These are phyloP conservation scores for Brassica napus DNA, from an alignment of 345 rosid species.

Conservation along the genomic window Da-Ae NC_063438.1:3856501-3857000, in stretches of 20 bases:
- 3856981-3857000: slow-evolving; percentile 99
- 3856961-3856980: slow-evolving; percentile 93
- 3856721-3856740: background rate
- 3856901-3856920: background rate
- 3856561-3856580: slow-evolving; percentile 70
- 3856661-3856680: slow-evolving; percentile 96
- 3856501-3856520: background rate
- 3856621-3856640: slow-evolving; percentile 97
- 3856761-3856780: slow-evolving; percentile 61
- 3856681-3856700: slow-evolving; percentile 87
- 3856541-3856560: slow-evolving; percentile 34
- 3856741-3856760: background rate
- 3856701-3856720: slow-evolving; percentile 27
- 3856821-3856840: slow-evolving; percentile 97
- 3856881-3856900: slow-evolving; percentile 2
- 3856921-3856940: slow-evolving; percentile 98
- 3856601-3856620: slow-evolving; percentile 94
- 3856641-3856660: slow-evolving; percentile 98
- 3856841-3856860: slow-evolving; percentile 22
- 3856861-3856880: background rate
- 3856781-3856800: slow-evolving; percentile 80
- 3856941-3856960: slow-evolving; percentile 84
- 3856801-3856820: slow-evolving; percentile 86
- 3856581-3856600: slow-evolving; percentile 97
- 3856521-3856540: slow-evolving; percentile 14